Percentiles rank a stretch among this genome's conserved stretches.
phyloP scores from a whole-genome alignment of 2,329 filamentous ascomycete species.

The Periconia sp. region DNA sequence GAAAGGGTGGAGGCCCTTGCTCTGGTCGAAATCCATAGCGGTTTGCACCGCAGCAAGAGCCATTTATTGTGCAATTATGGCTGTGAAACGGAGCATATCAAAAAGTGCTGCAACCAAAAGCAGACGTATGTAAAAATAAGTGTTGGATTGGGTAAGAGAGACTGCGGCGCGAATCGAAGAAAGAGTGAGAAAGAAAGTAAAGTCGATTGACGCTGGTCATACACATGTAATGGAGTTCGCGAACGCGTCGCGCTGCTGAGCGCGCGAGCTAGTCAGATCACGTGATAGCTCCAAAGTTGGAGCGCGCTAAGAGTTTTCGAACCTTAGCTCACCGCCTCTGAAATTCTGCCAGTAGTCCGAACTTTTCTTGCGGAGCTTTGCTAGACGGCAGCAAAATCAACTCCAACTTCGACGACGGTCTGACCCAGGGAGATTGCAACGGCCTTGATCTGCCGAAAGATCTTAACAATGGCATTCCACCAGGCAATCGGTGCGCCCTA shows the following conservation, averaged over 20 bases:
- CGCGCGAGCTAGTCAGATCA: background rate
- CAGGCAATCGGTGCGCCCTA: conserved; percentile 43
- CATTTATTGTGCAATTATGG: conserved; percentile 27
- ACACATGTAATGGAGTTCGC: background rate
- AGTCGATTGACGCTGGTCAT: background rate
- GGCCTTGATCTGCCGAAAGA: background rate
- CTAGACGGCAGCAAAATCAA: conserved; percentile 11
- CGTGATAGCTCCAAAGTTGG: background rate
- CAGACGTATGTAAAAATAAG: background rate
- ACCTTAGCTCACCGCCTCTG: conserved; percentile 11
- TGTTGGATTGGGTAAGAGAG: background rate
- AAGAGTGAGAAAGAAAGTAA: conserved; percentile 1
- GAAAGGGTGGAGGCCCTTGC: conserved; percentile 42
- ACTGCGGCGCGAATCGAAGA: background rate
- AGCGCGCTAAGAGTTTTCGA: conserved; percentile 13
- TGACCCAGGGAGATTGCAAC: background rate
- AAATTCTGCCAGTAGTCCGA: conserved; percentile 13
- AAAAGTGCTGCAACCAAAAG: background rate
- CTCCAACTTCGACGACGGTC: conserved; percentile 12
- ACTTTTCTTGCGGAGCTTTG: conserved; percentile 21
- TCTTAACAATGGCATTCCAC: conserved; percentile 34
- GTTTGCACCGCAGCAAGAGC: conserved; percentile 38
- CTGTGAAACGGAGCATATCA: conserved; percentile 18
- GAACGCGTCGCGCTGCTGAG: conserved; percentile 8
- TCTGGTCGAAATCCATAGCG: conserved; percentile 42